Percentiles rank a stretch among this genome's conserved stretches.
These are phyloP conservation scores for Prunus dulcis DNA, from an alignment of 306 rosid genomes.

Conservation along the genomic window DNA sequence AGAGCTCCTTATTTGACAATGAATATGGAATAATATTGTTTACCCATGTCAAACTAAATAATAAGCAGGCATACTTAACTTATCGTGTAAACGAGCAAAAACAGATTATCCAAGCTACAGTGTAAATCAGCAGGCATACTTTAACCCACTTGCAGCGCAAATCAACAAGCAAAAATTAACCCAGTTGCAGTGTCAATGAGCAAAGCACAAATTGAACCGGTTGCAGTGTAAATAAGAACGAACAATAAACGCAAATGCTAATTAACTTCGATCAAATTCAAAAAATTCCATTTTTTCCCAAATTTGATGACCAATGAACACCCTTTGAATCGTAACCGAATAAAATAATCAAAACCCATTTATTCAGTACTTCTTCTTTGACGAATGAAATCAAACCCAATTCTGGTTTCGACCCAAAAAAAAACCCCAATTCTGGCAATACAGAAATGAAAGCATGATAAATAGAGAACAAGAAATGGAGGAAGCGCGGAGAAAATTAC, in stretches of 20 bases:
- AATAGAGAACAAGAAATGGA: neutral
- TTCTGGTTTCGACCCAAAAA: too few relatives aligned
- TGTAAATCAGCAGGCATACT: neutral
- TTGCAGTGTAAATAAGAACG: neutral
- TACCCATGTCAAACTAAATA: neutral
- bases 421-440: neutral
- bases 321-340: neutral
- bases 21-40: neutral
- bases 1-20: neutral
- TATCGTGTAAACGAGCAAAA: neutral
- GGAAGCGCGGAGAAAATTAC: neutral
- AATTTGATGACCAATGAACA: neutral
- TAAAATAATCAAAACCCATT: neutral
- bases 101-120: neutral
- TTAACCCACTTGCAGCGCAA: neutral
- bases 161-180: neutral
- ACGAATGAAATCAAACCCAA: neutral
- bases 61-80: too few relatives aligned
- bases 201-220: neutral
- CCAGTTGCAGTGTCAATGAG: neutral
- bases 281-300: neutral
- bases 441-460: neutral
- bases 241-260: neutral
- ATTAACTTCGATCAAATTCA: neutral
- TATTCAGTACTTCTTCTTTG: too few relatives aligned